These are phyloP conservation scores for Amauroascus verrucosus DNA, from an alignment of 2,329 filamentous ascomycete species.

Conservation along the genomic window DNA sequence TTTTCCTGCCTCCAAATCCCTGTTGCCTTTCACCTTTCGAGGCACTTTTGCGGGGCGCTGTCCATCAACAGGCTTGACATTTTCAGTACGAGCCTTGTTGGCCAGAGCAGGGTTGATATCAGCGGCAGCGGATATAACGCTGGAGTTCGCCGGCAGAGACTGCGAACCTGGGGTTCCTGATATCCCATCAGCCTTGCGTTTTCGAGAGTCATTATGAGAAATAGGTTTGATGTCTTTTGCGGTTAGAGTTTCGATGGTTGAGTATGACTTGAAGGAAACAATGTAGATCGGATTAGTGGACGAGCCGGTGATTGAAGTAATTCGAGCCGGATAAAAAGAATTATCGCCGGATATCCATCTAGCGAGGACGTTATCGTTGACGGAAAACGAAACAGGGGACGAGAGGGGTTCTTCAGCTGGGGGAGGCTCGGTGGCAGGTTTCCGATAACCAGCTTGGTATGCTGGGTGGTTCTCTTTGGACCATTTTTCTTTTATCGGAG, in stretches of 20 bases:
- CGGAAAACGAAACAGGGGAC: conserved; percentile 55
- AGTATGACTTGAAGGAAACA: conserved; percentile 88
- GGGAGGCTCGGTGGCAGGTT: conserved; percentile 32
- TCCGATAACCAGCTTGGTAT: conserved; percentile 51
- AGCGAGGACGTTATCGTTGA: conserved; percentile 82
- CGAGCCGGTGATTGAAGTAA: conserved; percentile 88
- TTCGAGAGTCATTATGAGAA: conserved; percentile 53
- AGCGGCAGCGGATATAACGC: conserved; percentile 56
- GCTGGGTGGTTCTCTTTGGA: conserved; percentile 71
- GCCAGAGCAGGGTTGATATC: conserved; percentile 56
- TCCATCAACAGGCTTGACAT: conserved; percentile 51
- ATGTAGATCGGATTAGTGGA: conserved; percentile 84
- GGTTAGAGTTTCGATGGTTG: conserved; percentile 66
- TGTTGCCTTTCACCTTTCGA: conserved; percentile 75
- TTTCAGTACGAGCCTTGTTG: conserved; percentile 52
- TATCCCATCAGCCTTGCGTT: conserved; percentile 76
- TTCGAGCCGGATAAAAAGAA: conserved; percentile 80
- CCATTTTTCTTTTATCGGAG: conserved; percentile 60
- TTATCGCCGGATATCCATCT: conserved; percentile 87
- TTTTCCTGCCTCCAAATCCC: conserved; percentile 82
- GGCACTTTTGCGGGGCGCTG: conserved; percentile 56
- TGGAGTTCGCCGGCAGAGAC: conserved; percentile 36
- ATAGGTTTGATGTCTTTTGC: conserved; percentile 76
- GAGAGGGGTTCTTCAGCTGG: conserved; percentile 44
- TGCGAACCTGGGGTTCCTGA: conserved; percentile 40